Conservation (phyloP, 805 yeast genomes). For the Lachancea dasiensis region DNA sequence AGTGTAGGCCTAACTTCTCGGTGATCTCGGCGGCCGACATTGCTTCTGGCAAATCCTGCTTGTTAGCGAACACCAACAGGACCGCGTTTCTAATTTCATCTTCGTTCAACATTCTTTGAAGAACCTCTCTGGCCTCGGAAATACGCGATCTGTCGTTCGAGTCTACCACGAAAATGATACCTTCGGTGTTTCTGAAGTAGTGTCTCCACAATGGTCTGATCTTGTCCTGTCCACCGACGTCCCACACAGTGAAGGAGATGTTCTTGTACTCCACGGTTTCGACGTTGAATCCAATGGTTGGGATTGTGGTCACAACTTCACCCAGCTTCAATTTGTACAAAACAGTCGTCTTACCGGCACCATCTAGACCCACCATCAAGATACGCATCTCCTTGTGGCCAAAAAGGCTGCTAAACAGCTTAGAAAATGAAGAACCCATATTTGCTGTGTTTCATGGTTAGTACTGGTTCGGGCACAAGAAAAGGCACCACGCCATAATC, state of each 20-base stretch:
- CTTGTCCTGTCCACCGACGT: slow-evolving; percentile 99
- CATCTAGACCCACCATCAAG: slow-evolving; percentile 96
- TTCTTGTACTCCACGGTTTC: slow-evolving; percentile 97
- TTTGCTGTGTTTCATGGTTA: too few relatives aligned
- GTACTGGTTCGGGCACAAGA: too few relatives aligned
- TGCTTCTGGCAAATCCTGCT: slow-evolving; percentile 98
- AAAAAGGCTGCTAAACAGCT: slow-evolving; percentile 88
- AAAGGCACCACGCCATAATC: too few relatives aligned
- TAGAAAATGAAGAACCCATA: slow-evolving; percentile 45
- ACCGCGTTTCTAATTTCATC: slow-evolving; percentile 97
- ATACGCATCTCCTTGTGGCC: slow-evolving; percentile 98
- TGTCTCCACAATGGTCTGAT: slow-evolving; percentile 99
- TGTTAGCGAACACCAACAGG: slow-evolving; percentile 93
- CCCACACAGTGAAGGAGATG: slow-evolving; percentile 97
- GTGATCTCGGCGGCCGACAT: slow-evolving; percentile 99
- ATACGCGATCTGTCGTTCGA: slow-evolving; percentile 97
- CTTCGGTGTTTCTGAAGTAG: slow-evolving; percentile 97
- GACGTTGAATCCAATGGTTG: slow-evolving; percentile 95
- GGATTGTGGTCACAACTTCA: slow-evolving; percentile 93
- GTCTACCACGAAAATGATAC: slow-evolving; percentile 96
- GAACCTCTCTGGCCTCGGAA: slow-evolving; percentile 95
- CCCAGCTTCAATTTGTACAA: slow-evolving; percentile 91
- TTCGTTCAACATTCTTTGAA: slow-evolving; percentile 97
- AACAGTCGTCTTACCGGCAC: slow-evolving; percentile 98
- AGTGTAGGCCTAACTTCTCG: slow-evolving; percentile 92